A percentile compares a stretch with the other conserved stretches of the same genome.
Conservation (phyloP, 2,329 filamentous ascomycete genomes). For the Coniochaeta prunicola region DNA sequence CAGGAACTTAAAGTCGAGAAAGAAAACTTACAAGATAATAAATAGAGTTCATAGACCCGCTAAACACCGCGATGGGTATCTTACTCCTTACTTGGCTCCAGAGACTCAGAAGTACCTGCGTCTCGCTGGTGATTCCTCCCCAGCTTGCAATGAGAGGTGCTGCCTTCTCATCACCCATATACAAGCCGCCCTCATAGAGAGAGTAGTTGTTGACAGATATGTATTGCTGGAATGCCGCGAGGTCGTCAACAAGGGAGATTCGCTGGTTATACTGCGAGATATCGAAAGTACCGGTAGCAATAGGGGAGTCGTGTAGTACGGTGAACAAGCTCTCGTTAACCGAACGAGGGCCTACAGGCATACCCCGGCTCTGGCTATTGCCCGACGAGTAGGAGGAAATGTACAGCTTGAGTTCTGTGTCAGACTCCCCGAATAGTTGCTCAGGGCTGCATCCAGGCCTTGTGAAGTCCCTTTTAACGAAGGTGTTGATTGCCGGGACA, state of each 20-base stretch:
- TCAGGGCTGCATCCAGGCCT: conserved; percentile 4
- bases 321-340: conserved; percentile 2
- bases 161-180: conserved; percentile 7
- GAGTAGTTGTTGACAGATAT: conserved; percentile 28
- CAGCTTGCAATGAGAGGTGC: conserved; percentile 6
- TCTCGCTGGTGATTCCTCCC: neutral
- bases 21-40: neutral
- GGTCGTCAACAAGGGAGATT: conserved; percentile 34
- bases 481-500: conserved; percentile 10
- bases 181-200: conserved; percentile 4
- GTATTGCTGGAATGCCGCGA: conserved; percentile 45
- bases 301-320: conserved; percentile 5
- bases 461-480: conserved; percentile 4
- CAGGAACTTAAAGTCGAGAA: neutral
- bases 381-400: neutral
- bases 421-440: neutral
- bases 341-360: conserved; percentile 6
- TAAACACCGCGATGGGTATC: neutral
- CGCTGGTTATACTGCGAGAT: conserved; percentile 11
- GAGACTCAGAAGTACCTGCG: conserved; percentile 7
- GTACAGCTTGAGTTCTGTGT: neutral
- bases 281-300: conserved; percentile 3
- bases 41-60: neutral
- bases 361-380: neutral
- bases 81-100: conserved; percentile 7